Conservation (phyloP, 2,329 filamentous ascomycete species). For the Penicillium decumbens region DNA sequence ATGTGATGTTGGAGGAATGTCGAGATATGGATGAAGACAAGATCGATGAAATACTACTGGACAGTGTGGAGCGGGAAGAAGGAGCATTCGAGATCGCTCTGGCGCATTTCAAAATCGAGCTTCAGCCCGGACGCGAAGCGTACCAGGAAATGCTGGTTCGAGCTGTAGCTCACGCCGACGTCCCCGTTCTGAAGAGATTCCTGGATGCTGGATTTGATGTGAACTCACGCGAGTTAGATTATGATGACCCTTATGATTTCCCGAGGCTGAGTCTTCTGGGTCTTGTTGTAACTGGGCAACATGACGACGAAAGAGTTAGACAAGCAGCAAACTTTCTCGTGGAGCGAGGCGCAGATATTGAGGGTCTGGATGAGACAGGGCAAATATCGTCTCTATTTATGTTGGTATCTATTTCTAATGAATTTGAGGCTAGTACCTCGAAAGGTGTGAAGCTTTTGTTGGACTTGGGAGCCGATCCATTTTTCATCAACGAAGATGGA, state of each 20-base stretch:
- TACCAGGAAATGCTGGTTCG: not conserved
- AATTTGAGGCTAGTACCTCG: not conserved
- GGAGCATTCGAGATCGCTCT: not conserved
- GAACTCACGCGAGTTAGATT: not conserved
- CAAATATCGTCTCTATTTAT: not conserved
- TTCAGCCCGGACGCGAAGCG: not conserved
- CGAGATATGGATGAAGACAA: too few species aligned
- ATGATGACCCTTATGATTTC: too few species aligned
- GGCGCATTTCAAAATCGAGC: not conserved
- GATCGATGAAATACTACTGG: not conserved
- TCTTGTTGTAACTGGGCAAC: not conserved
- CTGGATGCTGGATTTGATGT: conserved; percentile 1
- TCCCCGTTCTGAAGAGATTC: not conserved
- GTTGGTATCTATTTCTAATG: not conserved
- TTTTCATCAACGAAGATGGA: not conserved
- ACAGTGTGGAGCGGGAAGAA: not conserved
- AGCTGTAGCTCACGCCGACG: not conserved
- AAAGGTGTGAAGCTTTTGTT: not conserved
- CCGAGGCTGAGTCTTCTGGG: not conserved
- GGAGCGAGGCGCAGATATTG: not conserved
- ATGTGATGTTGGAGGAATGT: not conserved
- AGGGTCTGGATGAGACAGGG: not conserved
- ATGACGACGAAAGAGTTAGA: not conserved
- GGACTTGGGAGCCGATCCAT: not conserved
- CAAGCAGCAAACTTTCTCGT: not conserved